Evolutionary conservation across 164 flowering plant species (phyloP).

Genomic region (Warburgia ugandensis): DNA sequence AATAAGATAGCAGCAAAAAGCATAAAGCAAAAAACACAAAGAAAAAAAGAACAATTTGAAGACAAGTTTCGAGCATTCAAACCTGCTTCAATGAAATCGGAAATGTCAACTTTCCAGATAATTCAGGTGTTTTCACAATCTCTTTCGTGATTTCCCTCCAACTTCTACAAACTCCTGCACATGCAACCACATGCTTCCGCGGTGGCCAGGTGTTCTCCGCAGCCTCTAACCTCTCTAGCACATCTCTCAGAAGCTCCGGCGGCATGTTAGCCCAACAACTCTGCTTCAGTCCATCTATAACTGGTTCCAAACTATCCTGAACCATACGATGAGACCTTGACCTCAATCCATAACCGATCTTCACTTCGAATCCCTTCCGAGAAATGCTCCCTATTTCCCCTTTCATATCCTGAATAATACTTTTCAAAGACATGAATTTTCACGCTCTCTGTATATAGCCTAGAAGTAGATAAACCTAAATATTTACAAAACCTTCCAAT

Average conservation of each 20-base stretch:
- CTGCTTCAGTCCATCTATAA: slow-evolving; percentile 29
- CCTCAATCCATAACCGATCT: slow-evolving; percentile 50
- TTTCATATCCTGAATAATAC: slow-evolving; percentile 66
- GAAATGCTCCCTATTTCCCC: slow-evolving; percentile 69
- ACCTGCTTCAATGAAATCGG: slow-evolving; percentile 94
- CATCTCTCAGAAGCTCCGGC: slow-evolving; percentile 74
- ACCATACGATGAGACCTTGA: slow-evolving; percentile 69
- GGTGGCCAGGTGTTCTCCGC: slow-evolving; percentile 72
- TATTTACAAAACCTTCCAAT: too few species aligned
- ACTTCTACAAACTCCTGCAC: slow-evolving; percentile 81
- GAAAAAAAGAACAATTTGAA: background rate
- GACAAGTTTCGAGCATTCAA: too few species aligned
- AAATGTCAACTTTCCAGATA: slow-evolving; percentile 66
- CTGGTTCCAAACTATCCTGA: slow-evolving; percentile 27
- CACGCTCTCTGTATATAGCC: background rate
- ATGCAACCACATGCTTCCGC: slow-evolving; percentile 62
- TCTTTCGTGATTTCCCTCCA: slow-evolving; percentile 75
- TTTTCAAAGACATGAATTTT: slow-evolving; percentile 40
- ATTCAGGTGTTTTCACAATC: slow-evolving; percentile 61
- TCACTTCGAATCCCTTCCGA: slow-evolving; percentile 62
- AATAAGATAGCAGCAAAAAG: background rate
- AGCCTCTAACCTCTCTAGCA: slow-evolving; percentile 57
- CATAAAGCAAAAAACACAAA: background rate
- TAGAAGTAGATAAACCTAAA: too few species aligned
- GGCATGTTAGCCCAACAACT: slow-evolving; percentile 89